These are phyloP conservation scores for Austroboletus niveus DNA, from an alignment of 1,284 basidiomycete species.

Conservation along the genomic window DNA sequence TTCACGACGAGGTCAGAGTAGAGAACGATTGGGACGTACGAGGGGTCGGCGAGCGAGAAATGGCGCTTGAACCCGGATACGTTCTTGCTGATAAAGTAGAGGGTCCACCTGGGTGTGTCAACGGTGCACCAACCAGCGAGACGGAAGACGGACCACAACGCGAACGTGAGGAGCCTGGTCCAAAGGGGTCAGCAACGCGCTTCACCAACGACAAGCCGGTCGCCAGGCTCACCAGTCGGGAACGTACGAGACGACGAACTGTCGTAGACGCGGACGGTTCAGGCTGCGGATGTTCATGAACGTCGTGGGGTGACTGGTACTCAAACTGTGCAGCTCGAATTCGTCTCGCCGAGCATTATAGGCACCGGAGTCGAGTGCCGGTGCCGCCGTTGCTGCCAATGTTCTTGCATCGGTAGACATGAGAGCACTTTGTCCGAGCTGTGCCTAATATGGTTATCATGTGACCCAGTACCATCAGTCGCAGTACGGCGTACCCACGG, in stretches of 20 bases:
- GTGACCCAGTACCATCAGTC: too few species aligned
- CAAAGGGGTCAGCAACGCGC: background rate
- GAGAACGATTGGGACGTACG: conserved; percentile 33
- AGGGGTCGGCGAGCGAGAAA: conserved; percentile 64
- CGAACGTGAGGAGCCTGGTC: conserved; percentile 26
- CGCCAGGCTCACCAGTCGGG: conserved; percentile 31
- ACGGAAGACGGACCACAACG: conserved; percentile 20
- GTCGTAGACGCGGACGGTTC: conserved; percentile 17
- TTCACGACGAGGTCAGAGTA: background rate
- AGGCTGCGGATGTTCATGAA: conserved; percentile 10
- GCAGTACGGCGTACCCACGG: background rate
- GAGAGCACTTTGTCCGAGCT: background rate
- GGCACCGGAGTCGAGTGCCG: too few species aligned
- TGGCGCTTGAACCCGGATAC: conserved; percentile 66
- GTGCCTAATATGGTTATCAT: background rate
- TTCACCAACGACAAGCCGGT: too few species aligned
- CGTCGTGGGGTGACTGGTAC: background rate
- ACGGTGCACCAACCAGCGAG: background rate
- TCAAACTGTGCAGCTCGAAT: too few species aligned
- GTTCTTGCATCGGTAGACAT: too few species aligned
- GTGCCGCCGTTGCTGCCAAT: too few species aligned
- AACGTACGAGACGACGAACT: conserved; percentile 24
- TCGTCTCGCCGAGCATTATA: too few species aligned
- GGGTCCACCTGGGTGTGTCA: conserved; percentile 32
- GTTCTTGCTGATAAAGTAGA: conserved; percentile 50